A percentile compares a stretch with the other conserved stretches of the same genome.
These are phyloP conservation scores for Termitomyces bulborhizus DNA, from an alignment of 768 basidiomycete genomes.

Conservation along the genomic window DNA sequence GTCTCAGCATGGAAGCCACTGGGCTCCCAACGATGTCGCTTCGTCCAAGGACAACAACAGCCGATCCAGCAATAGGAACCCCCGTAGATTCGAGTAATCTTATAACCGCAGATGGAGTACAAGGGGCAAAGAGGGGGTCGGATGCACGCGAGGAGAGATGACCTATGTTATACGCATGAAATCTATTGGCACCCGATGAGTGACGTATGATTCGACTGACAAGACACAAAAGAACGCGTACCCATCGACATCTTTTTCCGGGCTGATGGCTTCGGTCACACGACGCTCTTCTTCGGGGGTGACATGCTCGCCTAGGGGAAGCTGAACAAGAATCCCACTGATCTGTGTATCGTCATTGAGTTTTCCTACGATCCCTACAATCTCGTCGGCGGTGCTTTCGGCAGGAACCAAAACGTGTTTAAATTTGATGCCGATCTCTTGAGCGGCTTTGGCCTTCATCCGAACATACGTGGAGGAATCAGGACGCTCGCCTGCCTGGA, in stretches of 20 bases:
- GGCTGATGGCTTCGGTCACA: conserved; percentile 92
- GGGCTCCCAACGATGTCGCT: conserved; percentile 98
- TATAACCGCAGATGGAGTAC: conserved; percentile 93
- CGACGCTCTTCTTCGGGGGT: conserved; percentile 75
- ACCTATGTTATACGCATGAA: conserved; percentile 98
- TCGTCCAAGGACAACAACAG: conserved; percentile 90
- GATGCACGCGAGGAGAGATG: conserved; percentile 88
- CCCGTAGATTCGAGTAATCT: conserved; percentile 86
- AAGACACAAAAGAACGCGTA: conserved; percentile 28
- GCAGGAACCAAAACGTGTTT: conserved; percentile 73
- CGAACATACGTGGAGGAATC: conserved; percentile 92
- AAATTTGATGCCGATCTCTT: conserved; percentile 88
- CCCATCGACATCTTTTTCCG: conserved; percentile 97
- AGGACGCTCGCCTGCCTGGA: conserved; percentile 89
- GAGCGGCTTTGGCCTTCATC: conserved; percentile 95
- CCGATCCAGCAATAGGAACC: conserved; percentile 67
- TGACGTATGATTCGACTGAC: not conserved
- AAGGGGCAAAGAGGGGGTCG: conserved; percentile 86
- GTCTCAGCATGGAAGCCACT: conserved; percentile 84
- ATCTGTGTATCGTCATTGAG: conserved; percentile 80
- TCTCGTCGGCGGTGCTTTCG: conserved; percentile 63
- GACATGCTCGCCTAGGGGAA: conserved; percentile 85
- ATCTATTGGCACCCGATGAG: conserved; percentile 42
- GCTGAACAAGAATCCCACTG: conserved; percentile 91
- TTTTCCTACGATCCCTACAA: conserved; percentile 70